Base-by-base conservation (phyloP, 768 basidiomycete species). In the Tylopilus cervinicoccineus region DNA sequence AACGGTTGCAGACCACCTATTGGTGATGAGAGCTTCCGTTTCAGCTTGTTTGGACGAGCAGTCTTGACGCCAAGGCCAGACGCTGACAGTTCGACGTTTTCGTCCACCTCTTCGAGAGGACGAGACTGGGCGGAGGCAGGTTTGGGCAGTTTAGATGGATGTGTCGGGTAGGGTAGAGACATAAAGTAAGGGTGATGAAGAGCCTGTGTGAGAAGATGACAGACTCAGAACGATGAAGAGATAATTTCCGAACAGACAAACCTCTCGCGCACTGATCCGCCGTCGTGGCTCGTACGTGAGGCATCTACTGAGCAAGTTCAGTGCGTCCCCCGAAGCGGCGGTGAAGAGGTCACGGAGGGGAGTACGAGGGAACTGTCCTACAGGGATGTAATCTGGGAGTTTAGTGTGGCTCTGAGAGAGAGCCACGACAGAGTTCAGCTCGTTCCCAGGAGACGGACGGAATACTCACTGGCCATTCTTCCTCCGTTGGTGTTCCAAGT, bases 401-500 rank as follows among this genome's bases (percentile, higher is more conserved):
- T 87, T 86, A 3, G 83, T 87, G 68, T 96, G 88, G 9, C 92
- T 93, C 93, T 94, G 55, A 14, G 20, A 10, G 12, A 22, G 31
- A 8, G 23, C 37, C 24, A 17, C 12, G 13, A 26, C 11, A 9
- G 38, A 47, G 45, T 7, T 10, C 26, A 23, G 11, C 17, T 36
- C 32, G n/a, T 28, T 37, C n/a, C n/a, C 20, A 2, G 17, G 28
- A 17, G 29, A 17, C 24, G 6, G 29, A n/a, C 2, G 11, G 43
- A 27, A 33, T 16, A 70, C 82, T 48, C 69, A 93, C 93, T 2
- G 94, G 95, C 96, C 96, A 99, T 20, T 97, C 95, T 43, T 92
- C 86, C 64, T 98, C 96, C 0, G 92, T 88, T 1, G 96, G 96
- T 9, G 95, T 94, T 0, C 96, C 96, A 22, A 99, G 76, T 0